phyloP scores from a whole-genome alignment of 2,329 filamentous ascomycete genomes.

The Hymenoscyphus scutula region DNA sequence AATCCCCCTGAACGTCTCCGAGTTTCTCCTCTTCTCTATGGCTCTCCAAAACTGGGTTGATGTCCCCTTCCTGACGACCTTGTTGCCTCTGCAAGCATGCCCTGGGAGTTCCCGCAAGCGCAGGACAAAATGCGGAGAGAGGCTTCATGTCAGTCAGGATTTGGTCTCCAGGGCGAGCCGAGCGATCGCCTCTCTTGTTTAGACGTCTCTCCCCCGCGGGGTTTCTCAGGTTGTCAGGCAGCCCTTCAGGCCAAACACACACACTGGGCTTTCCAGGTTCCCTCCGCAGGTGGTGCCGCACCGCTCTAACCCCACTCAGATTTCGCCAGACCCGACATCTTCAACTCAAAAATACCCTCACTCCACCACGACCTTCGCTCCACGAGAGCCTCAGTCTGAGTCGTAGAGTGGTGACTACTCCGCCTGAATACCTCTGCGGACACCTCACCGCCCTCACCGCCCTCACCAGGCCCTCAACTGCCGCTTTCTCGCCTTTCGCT shows the following conservation, averaged over 20 bases:
- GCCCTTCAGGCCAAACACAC: background rate
- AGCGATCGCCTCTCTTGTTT: slow-evolving; percentile 4
- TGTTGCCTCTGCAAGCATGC: background rate
- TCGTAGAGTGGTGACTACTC: background rate
- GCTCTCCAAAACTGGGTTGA: slow-evolving; percentile 7
- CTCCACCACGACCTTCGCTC: slow-evolving; percentile 1
- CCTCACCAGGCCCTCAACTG: background rate
- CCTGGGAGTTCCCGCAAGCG: slow-evolving; percentile 9
- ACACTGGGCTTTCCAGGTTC: background rate
- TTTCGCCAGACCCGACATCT: background rate
- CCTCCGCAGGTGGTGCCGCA: background rate
- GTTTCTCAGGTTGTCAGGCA: too few species aligned
- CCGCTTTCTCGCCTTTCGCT: background rate
- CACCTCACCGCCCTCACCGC: background rate
- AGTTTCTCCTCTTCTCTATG: background rate
- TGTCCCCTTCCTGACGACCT: background rate
- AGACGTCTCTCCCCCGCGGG: too few species aligned
- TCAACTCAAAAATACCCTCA: slow-evolving; percentile 4
- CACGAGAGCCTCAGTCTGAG: background rate
- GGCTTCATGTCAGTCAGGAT: slow-evolving; percentile 3
- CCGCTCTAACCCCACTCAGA: slow-evolving; percentile 1
- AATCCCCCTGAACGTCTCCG: background rate
- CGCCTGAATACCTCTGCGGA: background rate
- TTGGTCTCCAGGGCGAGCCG: background rate
- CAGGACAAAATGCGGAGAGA: slow-evolving; percentile 10